Conservation (phyloP, 176 grass and related monocot species). For the Chloris gayana region DNA sequence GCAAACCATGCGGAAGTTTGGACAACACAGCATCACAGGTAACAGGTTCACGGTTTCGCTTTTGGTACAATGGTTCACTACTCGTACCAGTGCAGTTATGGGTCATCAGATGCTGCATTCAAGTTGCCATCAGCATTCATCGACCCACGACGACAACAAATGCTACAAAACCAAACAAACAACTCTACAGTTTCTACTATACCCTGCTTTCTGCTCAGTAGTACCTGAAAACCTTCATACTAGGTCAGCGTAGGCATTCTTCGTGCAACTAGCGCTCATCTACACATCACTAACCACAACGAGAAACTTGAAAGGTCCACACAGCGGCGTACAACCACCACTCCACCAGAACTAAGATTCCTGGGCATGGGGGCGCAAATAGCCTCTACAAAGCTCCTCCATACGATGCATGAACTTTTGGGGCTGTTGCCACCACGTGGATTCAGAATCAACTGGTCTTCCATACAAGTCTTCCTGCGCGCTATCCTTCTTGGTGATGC, state of each 20-base stretch:
- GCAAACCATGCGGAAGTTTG: background rate
- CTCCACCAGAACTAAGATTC: conserved; percentile 26
- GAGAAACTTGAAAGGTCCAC: background rate
- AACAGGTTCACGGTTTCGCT: background rate
- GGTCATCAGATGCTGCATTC: conserved; percentile 41
- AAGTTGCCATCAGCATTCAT: conserved; percentile 32
- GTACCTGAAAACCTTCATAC: background rate
- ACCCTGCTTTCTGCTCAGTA: background rate
- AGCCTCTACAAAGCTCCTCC: conserved; percentile 40
- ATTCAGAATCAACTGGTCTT: conserved; percentile 29
- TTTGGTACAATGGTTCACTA: conserved; percentile 9
- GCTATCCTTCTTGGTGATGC: conserved; percentile 38
- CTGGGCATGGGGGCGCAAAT: conserved; percentile 32
- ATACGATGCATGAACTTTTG: conserved; percentile 29
- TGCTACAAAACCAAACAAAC: conserved; percentile 31
- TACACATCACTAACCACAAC: background rate
- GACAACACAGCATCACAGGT: background rate
- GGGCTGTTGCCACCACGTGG: conserved; percentile 52
- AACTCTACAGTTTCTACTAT: background rate
- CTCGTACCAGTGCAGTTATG: conserved; percentile 19
- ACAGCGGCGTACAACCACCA: background rate
- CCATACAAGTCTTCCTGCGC: conserved; percentile 36
- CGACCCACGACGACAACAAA: conserved; percentile 16
- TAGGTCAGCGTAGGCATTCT: background rate
- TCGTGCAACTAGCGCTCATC: background rate